Evolutionary conservation across 768 basidiomycete species (phyloP).

Genomic region (Calocera cornea): DNA sequence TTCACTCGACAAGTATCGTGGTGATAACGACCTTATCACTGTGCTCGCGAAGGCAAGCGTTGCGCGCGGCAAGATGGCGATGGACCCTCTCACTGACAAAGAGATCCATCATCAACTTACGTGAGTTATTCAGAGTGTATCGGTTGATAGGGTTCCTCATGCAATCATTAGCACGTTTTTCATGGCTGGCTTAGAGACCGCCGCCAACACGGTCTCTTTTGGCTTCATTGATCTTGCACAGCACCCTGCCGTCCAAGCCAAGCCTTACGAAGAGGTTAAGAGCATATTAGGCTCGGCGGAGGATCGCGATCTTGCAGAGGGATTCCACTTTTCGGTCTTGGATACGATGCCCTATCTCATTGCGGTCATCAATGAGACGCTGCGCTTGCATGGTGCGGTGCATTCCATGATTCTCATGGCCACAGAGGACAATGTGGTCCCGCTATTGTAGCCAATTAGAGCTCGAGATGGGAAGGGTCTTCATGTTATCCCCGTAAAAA

Average conservation of each 20-base stretch:
- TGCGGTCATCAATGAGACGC: not conserved
- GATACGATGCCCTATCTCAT: not conserved
- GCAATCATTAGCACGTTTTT: not conserved
- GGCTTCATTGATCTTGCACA: constrained; percentile 30
- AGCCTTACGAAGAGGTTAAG: constrained; percentile 31
- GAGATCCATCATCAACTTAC: not conserved
- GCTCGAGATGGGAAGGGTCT: not conserved
- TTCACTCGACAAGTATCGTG: no score
- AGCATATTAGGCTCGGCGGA: constrained; percentile 8
- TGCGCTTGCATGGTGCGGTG: not conserved
- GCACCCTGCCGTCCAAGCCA: constrained; percentile 27
- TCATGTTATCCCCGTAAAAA: not conserved
- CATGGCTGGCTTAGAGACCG: not conserved
- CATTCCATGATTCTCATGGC: not conserved
- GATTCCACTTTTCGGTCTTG: not conserved
- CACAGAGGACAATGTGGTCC: not conserved
- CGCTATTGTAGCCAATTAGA: not conserved
- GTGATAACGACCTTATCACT: no score
- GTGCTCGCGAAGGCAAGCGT: not conserved
- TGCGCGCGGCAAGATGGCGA: not conserved
- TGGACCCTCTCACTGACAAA: no score
- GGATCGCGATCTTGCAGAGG: not conserved
- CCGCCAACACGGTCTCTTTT: constrained; percentile 15
- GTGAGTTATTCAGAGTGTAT: no score
- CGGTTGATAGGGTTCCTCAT: no score